These are phyloP conservation scores for Parachaetomium inaequale DNA, from an alignment of 495 filamentous ascomycete genomes.

Conservation along the genomic window DNA sequence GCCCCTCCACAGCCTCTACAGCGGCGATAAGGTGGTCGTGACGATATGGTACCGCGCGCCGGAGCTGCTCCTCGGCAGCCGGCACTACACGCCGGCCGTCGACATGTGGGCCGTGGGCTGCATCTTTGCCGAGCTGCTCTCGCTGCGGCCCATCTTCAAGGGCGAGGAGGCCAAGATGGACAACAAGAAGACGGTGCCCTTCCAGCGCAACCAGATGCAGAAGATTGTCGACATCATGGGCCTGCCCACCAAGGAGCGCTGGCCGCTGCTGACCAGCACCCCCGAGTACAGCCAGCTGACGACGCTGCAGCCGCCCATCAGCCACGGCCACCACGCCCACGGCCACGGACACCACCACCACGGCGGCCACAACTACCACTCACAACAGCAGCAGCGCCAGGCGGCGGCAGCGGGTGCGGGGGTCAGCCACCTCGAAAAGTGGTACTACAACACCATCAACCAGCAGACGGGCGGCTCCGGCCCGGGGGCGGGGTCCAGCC, in stretches of 20 bases:
- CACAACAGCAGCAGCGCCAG: slow-evolving; percentile 30
- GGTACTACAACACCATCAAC: slow-evolving; percentile 54
- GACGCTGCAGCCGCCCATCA: slow-evolving; percentile 54
- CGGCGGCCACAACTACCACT: slow-evolving; percentile 49
- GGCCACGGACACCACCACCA: slow-evolving; percentile 38
- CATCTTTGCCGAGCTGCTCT: slow-evolving; percentile 93
- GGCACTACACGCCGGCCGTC: slow-evolving; percentile 94
- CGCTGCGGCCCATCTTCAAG: slow-evolving; percentile 93
- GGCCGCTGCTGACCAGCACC: slow-evolving; percentile 77
- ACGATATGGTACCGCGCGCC: slow-evolving; percentile 99
- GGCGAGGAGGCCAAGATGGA: slow-evolving; percentile 99
- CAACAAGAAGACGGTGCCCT: slow-evolving; percentile 91
- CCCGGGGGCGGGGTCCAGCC: slow-evolving; percentile 30
- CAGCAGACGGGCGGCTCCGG: slow-evolving; percentile 39
- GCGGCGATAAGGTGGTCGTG: slow-evolving; percentile 96
- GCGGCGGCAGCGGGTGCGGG: slow-evolving; percentile 1
- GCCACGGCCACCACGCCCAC: slow-evolving; percentile 42
- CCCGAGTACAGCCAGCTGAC: slow-evolving; percentile 74
- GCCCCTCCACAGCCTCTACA: slow-evolving; percentile 83
- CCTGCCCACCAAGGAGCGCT: slow-evolving; percentile 80
- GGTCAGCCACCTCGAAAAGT: slow-evolving; percentile 50
- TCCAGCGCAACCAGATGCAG: slow-evolving; percentile 97
- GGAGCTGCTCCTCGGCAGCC: slow-evolving; percentile 82
- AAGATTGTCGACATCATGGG: slow-evolving; percentile 97
- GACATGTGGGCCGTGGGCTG: slow-evolving; percentile 98